Conservation (phyloP, 495 filamentous ascomycete genomes). For the Neurospora hispaniola region DNA sequence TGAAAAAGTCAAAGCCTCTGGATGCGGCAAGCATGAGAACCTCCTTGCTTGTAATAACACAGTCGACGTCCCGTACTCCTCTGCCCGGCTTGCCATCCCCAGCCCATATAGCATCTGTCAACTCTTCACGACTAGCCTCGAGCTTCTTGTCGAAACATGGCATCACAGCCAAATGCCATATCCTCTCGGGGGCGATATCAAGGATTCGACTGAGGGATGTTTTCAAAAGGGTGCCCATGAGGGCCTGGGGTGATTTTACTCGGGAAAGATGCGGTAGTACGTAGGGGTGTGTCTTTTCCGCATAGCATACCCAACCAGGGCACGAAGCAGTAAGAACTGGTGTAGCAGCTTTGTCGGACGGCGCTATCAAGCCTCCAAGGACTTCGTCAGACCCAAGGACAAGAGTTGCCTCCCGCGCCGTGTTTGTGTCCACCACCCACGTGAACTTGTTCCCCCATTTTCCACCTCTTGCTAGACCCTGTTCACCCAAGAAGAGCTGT, state of each 20-base stretch:
- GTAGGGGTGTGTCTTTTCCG: conserved; percentile 92
- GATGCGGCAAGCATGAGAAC: conserved; percentile 77
- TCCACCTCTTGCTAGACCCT: conserved; percentile 58
- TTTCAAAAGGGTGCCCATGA: conserved; percentile 83
- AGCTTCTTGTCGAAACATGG: conserved; percentile 99
- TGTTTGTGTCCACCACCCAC: conserved; percentile 81
- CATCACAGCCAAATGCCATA: conserved; percentile 95
- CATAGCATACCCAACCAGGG: conserved; percentile 97
- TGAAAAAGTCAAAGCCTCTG: conserved; percentile 60
- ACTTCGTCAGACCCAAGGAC: conserved; percentile 76
- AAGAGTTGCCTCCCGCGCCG: conserved; percentile 63
- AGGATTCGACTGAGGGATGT: conserved; percentile 62
- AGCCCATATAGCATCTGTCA: conserved; percentile 72
- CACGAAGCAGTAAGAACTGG: conserved; percentile 87
- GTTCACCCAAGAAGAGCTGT: conserved; percentile 61
- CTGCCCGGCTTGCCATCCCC: conserved; percentile 30
- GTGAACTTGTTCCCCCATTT: conserved; percentile 66
- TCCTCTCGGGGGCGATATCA: conserved; percentile 61
- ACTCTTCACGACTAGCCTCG: conserved; percentile 84
- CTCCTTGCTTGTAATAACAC: conserved; percentile 92
- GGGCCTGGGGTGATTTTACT: conserved; percentile 87
- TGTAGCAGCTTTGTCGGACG: conserved; percentile 27
- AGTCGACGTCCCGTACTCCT: conserved; percentile 82
- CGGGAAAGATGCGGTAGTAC: conserved; percentile 83
- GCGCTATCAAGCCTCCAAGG: conserved; percentile 15